Conservation (phyloP, 2,329 filamentous ascomycete species). For the Pseudogymnoascus verrucosus region DNA sequence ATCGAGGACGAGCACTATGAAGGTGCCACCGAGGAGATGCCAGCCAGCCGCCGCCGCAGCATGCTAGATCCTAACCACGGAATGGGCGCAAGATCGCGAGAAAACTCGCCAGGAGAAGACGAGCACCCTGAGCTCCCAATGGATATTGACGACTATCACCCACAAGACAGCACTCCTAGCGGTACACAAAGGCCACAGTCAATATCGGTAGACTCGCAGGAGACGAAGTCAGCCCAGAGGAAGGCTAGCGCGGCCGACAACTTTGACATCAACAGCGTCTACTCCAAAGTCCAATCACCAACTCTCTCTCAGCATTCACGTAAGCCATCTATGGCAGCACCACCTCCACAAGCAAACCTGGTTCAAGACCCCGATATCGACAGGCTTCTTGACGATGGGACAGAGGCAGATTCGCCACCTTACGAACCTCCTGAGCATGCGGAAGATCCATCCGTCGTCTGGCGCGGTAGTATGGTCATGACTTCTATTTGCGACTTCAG, state of each 20-base stretch:
- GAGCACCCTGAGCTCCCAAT: slow-evolving; percentile 21
- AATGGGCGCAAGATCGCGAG: slow-evolving; percentile 27
- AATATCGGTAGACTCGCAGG: slow-evolving; percentile 21
- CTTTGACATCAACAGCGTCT: slow-evolving; percentile 83
- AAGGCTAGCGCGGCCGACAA: slow-evolving; percentile 27
- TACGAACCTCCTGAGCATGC: slow-evolving; percentile 74
- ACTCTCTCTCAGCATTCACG: slow-evolving; percentile 37
- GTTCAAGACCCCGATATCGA: slow-evolving; percentile 82
- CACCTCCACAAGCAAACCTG: slow-evolving; percentile 34
- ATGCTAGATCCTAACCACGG: slow-evolving; percentile 30
- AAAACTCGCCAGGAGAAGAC: slow-evolving; percentile 28
- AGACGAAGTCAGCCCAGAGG: slow-evolving; percentile 6
- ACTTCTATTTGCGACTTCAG: slow-evolving; percentile 66
- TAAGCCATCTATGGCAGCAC: slow-evolving; percentile 41
- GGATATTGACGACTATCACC: slow-evolving; percentile 24
- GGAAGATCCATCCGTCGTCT: slow-evolving; percentile 63
- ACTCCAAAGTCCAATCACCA: slow-evolving; percentile 74
- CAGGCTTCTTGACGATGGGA: slow-evolving; percentile 70
- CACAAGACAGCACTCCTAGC: slow-evolving; percentile 21
- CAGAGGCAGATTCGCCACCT: slow-evolving; percentile 60
- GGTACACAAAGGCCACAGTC: slow-evolving; percentile 11
- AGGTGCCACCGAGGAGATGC: slow-evolving; percentile 28
- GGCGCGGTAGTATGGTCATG: slow-evolving; percentile 72
- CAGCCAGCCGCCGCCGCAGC: slow-evolving; percentile 30
- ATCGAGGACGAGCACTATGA: slow-evolving; percentile 62